Evolutionary conservation across 2,329 filamentous ascomycete species (phyloP), one percentile per base, ranked within the genome.

Genomic region (Talaromyces islandicus): DNA sequence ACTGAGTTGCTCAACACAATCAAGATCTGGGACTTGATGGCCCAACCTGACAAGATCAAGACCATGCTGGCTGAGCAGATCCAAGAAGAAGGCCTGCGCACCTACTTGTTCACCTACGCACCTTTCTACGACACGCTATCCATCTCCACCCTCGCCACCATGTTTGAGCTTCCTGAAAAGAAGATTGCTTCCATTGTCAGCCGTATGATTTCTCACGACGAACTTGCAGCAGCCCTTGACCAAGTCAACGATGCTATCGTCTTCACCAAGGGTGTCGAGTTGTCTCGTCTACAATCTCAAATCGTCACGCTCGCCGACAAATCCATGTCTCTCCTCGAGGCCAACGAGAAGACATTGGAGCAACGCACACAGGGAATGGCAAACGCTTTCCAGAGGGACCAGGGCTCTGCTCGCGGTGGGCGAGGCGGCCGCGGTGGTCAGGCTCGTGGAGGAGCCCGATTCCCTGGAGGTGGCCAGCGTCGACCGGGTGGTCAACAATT

Each of bases 131-230:
- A 99, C 80, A 97, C 94, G 24, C 86, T 99, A 62, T 88, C 92
- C 62, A 84, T 97, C 68, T 83, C 85, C 66, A 95, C 92, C 25
- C 84, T 99, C 63, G 88, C 91, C 64, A 82, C 81, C 66, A 99
- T 99, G 94, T 99, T 99, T 76, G 94, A 99, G 78, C 88, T 99
- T 25, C 85, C 92, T 60, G 81, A 88, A 68, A 86, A 88, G 79
- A 97, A 97, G 84, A 92, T 97, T 56, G 83, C 90, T n/a, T 92
- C 94, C 38, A 88, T 99, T 59, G 87, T 99, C 71, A 96, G 91
- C 84, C 96, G 96, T 83, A 99, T 99, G 94, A 97, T 99, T 77
- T 96, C 92, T 70, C 94, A 99, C 81, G 94, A 99, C 79, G 94
- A 99, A 78, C 88, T 99, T 55, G 91, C 90, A 10, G 94, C 94